Percentiles rank a stretch among this genome's conserved stretches.
Conservation (phyloP, 2,329 filamentous ascomycete genomes). For the Neonectria faginata region DNA sequence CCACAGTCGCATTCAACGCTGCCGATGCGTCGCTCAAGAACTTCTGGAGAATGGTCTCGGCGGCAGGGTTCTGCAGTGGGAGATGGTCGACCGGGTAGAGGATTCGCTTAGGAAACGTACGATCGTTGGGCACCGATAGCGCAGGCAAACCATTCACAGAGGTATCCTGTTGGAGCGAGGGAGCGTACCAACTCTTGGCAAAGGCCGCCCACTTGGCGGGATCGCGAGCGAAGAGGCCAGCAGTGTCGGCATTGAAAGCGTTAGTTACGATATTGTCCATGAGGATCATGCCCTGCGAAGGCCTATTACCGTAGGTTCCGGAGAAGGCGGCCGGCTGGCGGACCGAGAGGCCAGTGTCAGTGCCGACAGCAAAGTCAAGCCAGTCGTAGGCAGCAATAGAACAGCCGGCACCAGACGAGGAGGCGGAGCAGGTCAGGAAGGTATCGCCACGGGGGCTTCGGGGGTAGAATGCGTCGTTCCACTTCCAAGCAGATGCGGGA, state of each 20-base stretch:
- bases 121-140: conserved; percentile 1
- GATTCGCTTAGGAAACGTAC: conserved; percentile 6
- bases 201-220: neutral
- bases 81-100: conserved; percentile 3
- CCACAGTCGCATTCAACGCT: neutral
- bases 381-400: conserved; percentile 6
- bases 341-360: conserved; percentile 2
- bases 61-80: neutral
- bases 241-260: neutral
- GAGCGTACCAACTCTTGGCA: conserved; percentile 3
- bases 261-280: neutral
- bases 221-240: neutral
- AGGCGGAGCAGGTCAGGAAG: neutral
- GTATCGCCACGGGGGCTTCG: neutral
- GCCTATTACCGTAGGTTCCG: conserved; percentile 4
- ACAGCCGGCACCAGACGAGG: neutral
- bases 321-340: conserved; percentile 3
- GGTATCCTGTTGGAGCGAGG: neutral
- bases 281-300: neutral
- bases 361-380: conserved; percentile 5
- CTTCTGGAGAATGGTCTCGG: neutral
- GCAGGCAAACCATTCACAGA: neutral
- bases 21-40: neutral
- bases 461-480: conserved; percentile 1
- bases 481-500: neutral